A percentile compares a stretch with the other conserved stretches of the same genome.
These are phyloP conservation scores for Cytospora mali DNA, from an alignment of 2,329 filamentous ascomycete species.

Conservation along the genomic window DNA sequence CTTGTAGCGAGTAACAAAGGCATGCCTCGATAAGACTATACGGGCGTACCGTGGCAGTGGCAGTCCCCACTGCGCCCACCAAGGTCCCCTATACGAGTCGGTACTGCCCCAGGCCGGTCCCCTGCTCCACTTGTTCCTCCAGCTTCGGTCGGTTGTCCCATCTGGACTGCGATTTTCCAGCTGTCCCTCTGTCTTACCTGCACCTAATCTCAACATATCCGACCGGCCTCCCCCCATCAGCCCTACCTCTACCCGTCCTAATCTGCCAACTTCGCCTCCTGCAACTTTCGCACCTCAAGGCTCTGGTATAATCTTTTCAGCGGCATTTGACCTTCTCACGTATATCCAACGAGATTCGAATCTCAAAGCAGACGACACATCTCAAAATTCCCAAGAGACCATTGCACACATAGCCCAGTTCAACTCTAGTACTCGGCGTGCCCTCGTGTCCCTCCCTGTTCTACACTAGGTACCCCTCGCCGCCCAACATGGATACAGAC, in stretches of 20 bases:
- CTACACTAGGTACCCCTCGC: constrained; percentile 9
- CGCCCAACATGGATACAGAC: constrained; percentile 53
- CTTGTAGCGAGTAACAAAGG: background rate
- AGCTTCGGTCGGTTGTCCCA: constrained; percentile 17
- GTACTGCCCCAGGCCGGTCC: constrained; percentile 4
- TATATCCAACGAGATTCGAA: background rate
- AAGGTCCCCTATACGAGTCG: background rate
- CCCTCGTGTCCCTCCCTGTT: constrained; percentile 23
- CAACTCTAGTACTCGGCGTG: constrained; percentile 7
- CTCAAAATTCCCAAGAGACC: background rate
- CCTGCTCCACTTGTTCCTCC: constrained; percentile 16
- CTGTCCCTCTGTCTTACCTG: constrained; percentile 20
- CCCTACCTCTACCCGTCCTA: constrained; percentile 32
- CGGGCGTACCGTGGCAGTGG: background rate
- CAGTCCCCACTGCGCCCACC: background rate
- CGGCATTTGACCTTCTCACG: background rate
- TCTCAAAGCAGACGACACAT: background rate
- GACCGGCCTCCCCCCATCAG: constrained; percentile 28
- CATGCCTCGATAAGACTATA: background rate
- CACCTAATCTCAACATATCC: constrained; percentile 9
- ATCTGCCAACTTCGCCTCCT: constrained; percentile 27
- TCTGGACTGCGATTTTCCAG: constrained; percentile 26
- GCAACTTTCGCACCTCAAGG: constrained; percentile 22
- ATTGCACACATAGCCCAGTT: background rate
- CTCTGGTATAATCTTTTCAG: constrained; percentile 16